These are phyloP conservation scores for Nasturtium officinale DNA, from an alignment of 345 rosid species.

Conservation along the genomic window DNA sequence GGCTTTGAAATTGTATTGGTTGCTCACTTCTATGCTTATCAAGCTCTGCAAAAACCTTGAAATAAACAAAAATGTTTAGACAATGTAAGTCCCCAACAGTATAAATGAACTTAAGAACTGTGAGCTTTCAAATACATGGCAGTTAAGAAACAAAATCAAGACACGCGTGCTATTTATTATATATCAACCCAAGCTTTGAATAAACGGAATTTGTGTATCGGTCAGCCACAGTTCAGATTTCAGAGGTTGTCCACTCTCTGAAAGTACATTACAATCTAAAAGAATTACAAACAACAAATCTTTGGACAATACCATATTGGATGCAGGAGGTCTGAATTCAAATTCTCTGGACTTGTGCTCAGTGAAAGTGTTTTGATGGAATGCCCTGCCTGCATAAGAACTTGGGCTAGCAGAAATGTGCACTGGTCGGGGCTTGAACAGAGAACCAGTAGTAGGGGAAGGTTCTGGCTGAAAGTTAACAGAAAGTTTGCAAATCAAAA, in stretches of 20 bases:
- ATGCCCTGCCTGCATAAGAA: slow-evolving; percentile 46
- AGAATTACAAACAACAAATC: slow-evolving; percentile 1
- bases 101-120: background rate
- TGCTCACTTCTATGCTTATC: slow-evolving; percentile 57
- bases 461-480: slow-evolving; percentile 77
- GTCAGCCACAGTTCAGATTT: background rate
- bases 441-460: slow-evolving; percentile 93
- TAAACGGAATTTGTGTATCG: background rate
- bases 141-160: background rate
- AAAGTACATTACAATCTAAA: slow-evolving; percentile 18
- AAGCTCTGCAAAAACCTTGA: slow-evolving; percentile 82
- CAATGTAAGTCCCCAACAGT: slow-evolving; percentile 34
- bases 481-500: slow-evolving; percentile 18
- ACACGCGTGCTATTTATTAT: background rate
- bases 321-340: slow-evolving; percentile 72
- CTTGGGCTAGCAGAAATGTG: slow-evolving; percentile 41
- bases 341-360: slow-evolving; percentile 61
- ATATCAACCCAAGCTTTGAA: background rate
- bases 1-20: slow-evolving; percentile 55
- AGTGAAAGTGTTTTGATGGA: slow-evolving; percentile 49
- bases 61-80: slow-evolving; percentile 51
- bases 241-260: slow-evolving; percentile 5
- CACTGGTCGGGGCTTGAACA: slow-evolving; percentile 54
- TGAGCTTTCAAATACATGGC: slow-evolving; percentile 9
- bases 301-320: slow-evolving; percentile 67